Conservation (phyloP, 768 basidiomycete species). For the Phylloporus sp. region DNA sequence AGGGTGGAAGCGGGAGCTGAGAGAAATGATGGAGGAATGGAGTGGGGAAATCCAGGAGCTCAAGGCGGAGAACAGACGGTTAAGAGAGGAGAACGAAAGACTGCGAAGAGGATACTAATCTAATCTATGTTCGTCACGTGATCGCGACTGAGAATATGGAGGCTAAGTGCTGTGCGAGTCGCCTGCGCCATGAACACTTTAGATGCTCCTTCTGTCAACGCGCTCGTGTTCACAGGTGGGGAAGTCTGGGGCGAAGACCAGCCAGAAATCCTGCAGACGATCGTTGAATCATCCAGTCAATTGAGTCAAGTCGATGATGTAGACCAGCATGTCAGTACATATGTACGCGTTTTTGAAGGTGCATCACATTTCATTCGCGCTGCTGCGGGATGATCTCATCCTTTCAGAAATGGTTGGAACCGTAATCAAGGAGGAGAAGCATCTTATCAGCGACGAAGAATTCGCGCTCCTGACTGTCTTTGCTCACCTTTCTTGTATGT, state of each 20-base stretch:
- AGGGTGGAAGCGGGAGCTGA: slow-evolving; percentile 61
- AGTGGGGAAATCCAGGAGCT: slow-evolving; percentile 48
- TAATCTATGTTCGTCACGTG: slow-evolving; percentile 11
- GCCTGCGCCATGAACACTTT: slow-evolving; percentile 3
- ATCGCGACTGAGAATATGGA: background rate
- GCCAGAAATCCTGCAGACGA: slow-evolving; percentile 5
- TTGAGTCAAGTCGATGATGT: slow-evolving; percentile 1
- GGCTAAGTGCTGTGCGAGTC: no score
- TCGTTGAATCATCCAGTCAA: slow-evolving; percentile 13
- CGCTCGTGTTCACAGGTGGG: slow-evolving; percentile 31
- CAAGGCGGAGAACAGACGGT: slow-evolving; percentile 42
- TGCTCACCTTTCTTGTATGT: slow-evolving; percentile 47
- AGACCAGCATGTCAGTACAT: slow-evolving; percentile 18
- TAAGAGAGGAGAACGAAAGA: slow-evolving; percentile 65
- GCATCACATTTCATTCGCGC: background rate
- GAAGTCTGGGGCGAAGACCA: slow-evolving; percentile 18
- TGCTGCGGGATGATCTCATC: background rate
- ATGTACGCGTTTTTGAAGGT: slow-evolving; percentile 32
- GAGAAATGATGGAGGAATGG: slow-evolving; percentile 57
- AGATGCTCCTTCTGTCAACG: slow-evolving; percentile 15
- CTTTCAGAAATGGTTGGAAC: slow-evolving; percentile 51
- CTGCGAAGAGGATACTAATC: slow-evolving; percentile 41
- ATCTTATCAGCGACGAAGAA: slow-evolving; percentile 51
- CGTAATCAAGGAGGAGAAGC: slow-evolving; percentile 44
- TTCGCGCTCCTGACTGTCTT: slow-evolving; percentile 40